Evolutionary conservation across 257 asterid genomes (phyloP), one percentile per base, ranked within the genome.

Genomic region (Verbena officinalis): DNA sequence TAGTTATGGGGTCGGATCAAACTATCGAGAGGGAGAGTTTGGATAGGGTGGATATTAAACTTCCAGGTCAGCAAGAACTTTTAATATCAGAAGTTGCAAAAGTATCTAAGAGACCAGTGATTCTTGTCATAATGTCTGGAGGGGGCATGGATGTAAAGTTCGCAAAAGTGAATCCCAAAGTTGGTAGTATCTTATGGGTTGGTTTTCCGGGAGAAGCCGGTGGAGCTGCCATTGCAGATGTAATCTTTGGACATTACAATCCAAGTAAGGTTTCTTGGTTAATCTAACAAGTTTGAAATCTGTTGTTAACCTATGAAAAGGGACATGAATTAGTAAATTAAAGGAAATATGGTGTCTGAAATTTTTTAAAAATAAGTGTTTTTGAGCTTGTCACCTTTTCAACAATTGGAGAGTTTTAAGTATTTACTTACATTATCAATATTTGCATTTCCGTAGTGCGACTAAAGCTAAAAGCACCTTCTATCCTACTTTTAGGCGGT

Each of bases 191-290:
- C 56, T 57, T 86, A 5, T 86, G 94, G 94, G 86, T 75, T 44
- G 94, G 94, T 9, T 86, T 80, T 71, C 94, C 94, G 0, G 94
- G 94, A 7, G 87, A 86, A 77, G 86, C 84, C 1, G 90, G 90
- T 36, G 94, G 90, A 27, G 84, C 83, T 55, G 94, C 89, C 0
- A 54, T 86, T 19, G 84, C 90, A 0, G 90, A 86, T 73, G 79
- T 86, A 1, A 67, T 86, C 17, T 80, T 83, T 27, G 94, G 94
- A n/a, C 55, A 17, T 49, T 64, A 70, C 45, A 86, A 83, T 73
- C 90, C 94, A 27, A 65, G 94, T 85, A 65, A 73, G 85, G 67
- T 2, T 69, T 15, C 51, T 4, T n/a, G 15, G 4, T 14, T 15
- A 15, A 0, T 44, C 46, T 44, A n/a, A 5, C 51, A 44, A 44